Base-by-base conservation (phyloP, 2,329 filamentous ascomycete genomes). In the Cadophora sp. region DNA sequence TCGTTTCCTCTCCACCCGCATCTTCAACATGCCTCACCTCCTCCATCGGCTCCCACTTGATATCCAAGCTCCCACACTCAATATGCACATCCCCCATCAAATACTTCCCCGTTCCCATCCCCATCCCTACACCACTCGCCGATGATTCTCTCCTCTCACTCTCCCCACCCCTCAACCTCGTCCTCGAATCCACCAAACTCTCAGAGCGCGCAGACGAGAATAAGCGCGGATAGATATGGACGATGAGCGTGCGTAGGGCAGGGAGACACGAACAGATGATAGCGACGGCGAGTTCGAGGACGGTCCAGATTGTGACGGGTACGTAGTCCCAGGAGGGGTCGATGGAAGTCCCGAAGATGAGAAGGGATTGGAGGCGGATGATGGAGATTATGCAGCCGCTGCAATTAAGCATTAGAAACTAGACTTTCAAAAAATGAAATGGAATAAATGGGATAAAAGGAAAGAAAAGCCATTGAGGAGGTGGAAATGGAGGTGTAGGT, bases 251-350 rank as follows among this genome's bases (percentile, higher is more conserved):
- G 0, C 80, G 81, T 1, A 77, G 80, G 9, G 81, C 78, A 1
- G 77, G 77, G 0, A 82, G 81, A 60, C 81, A 83, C 43, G 81
- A 82, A 6, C 77, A 81, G 43, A 77, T 77, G 31, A 84, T 82
- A 14, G 80, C 81, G 6, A 76, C 73, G 50, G 72, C 72, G 27
- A 74, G 68, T 64, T 79, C 77, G 48, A 79, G 71, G 8, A 73
- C 69, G 9, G 77, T 77, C 78, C 77, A 79, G 27, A 77, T 74
- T 4, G 75, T 71, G 6, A 77, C 71, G 34, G 75, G 69, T 26
- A 77, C 75, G 53, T 77, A 76, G 61, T 77, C 73, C 66, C 69
- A 71, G 14, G 64, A 65, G 4, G 70, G 64, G 37, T 72, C 70
- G 14, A 70, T 64, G 11, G 68, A 67, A 12, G 63, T 68, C 2